phyloP scores from a whole-genome alignment of 352 stramenopile species.

The Blastocystis sp. region DNA sequence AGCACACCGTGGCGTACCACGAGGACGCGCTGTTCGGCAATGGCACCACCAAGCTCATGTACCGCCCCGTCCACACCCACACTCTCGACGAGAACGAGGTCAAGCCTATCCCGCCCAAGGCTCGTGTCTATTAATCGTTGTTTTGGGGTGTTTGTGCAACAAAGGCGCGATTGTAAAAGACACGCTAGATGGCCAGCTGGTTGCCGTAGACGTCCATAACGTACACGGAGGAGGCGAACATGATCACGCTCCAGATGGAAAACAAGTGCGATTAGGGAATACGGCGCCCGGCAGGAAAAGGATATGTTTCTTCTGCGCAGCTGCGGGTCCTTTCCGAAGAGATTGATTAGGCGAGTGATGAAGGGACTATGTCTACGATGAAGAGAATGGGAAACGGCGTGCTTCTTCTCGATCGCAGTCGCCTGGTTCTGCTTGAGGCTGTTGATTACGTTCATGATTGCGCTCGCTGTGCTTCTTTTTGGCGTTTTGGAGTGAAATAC shows the following conservation, averaged over 20 bases:
- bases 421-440: conserved; percentile 13
- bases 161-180: conserved; percentile 2
- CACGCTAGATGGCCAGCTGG: conserved; percentile 43
- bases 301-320: conserved; percentile 38
- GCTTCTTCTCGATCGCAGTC: not conserved
- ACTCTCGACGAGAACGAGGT: conserved; percentile 92
- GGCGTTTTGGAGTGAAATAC: not conserved
- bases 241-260: conserved; percentile 56
- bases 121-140: conserved; percentile 87
- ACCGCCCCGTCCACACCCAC: not conserved
- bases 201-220: conserved; percentile 48
- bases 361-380: conserved; percentile 16
- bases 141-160: not conserved
- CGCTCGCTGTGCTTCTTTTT: not conserved
- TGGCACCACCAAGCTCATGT: too few relatives aligned
- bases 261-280: conserved; percentile 38
- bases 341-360: not conserved
- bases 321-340: conserved; percentile 35
- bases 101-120: conserved; percentile 86
- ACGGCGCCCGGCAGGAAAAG: not conserved
- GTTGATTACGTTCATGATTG: conserved; percentile 41
- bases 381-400: not conserved
- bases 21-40: too few relatives aligned
- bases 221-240: conserved; percentile 29
- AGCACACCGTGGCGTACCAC: too few relatives aligned